Conservation (phyloP, 805 yeast species). For the Dipodascopsis uninucleata region DNA sequence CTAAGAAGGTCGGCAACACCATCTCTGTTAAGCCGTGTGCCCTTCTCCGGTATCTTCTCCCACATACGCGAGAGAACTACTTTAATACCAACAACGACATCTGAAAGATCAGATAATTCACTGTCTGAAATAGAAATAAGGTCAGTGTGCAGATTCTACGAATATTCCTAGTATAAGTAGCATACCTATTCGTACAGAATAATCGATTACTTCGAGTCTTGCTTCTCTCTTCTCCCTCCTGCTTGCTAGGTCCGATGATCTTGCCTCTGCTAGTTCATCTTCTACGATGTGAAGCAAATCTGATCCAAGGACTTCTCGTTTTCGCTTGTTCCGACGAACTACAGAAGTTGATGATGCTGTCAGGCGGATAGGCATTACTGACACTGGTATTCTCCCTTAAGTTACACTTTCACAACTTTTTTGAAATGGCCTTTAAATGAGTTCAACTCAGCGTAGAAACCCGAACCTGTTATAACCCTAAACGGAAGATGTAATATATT, state of each 20-base stretch:
- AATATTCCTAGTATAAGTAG: neutral
- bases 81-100: constrained; percentile 30
- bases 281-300: constrained; percentile 14
- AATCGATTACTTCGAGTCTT: constrained; percentile 9
- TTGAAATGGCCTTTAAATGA: no score
- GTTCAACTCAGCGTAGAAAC: no score
- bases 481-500: neutral
- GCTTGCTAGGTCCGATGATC: constrained; percentile 1
- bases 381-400: neutral
- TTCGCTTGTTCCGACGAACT: constrained; percentile 17
- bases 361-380: constrained; percentile 17
- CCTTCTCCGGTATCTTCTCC: constrained; percentile 35
- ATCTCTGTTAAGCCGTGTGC: constrained; percentile 29
- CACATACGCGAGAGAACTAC: constrained; percentile 33
- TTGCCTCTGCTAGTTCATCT: constrained; percentile 4
- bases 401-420: neutral
- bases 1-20: constrained; percentile 30
- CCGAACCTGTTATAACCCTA: no score
- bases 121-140: constrained; percentile 9
- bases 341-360: constrained; percentile 22
- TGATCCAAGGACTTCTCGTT: constrained; percentile 13
- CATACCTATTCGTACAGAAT: constrained; percentile 14
- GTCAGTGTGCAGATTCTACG: neutral
- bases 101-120: constrained; percentile 21
- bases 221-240: constrained; percentile 6